phyloP scores from a whole-genome alignment of 257 asterid species.

The Fraxinus excelsior region DNA sequence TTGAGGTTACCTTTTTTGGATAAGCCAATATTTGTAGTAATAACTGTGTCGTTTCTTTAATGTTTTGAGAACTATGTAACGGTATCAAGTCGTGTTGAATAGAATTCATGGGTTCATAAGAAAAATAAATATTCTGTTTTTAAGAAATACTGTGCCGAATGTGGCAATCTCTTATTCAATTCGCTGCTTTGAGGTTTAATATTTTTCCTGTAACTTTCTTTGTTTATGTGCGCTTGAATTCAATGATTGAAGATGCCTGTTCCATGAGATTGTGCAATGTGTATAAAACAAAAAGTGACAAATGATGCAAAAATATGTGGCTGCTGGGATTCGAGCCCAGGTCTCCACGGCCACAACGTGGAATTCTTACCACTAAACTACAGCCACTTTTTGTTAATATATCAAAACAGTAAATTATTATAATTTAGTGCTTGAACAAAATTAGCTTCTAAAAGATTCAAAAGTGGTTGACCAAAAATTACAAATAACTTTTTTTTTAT shows the following conservation, averaged over 20 bases:
- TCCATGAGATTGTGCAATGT: too few relatives aligned
- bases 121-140: neutral
- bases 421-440: neutral
- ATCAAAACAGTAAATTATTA: too few relatives aligned
- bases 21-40: neutral
- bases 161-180: neutral
- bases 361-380: conserved; percentile 98
- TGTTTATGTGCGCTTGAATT: too few relatives aligned
- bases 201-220: too few relatives aligned
- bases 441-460: too few relatives aligned
- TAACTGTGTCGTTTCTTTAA: neutral
- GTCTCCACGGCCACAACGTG: conserved; percentile 99
- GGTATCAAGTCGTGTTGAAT: neutral
- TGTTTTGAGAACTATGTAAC: neutral
- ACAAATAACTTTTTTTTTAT: neutral
- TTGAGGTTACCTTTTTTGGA: neutral
- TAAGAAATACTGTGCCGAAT: neutral
- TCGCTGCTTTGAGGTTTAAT: too few relatives aligned
- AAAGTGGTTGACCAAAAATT: too few relatives aligned
- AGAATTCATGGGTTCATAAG: neutral
- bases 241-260: too few relatives aligned
- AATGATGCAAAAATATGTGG: conserved; percentile 50
- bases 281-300: neutral
- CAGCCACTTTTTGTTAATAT: conserved; percentile 51
- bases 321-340: conserved; percentile 99